These are phyloP conservation scores for Starmerella sirachaensis DNA, from an alignment of 805 yeast genomes.

Conservation along the genomic window DNA sequence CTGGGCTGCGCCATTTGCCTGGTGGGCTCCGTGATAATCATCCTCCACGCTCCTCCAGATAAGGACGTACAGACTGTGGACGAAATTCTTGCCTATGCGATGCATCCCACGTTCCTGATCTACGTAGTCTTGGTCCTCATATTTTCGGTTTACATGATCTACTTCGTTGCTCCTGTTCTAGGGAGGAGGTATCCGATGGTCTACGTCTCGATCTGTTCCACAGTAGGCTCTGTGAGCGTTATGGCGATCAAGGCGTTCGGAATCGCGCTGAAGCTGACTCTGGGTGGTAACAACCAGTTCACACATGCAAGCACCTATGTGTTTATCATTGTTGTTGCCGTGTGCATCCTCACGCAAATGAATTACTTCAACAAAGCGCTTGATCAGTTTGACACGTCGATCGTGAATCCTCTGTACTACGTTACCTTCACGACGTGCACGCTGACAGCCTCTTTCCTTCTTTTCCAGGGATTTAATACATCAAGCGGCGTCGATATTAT, in stretches of 20 bases:
- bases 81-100: slow-evolving; percentile 70
- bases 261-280: slow-evolving; percentile 73
- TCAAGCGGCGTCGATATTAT: slow-evolving; percentile 67
- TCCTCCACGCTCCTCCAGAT: slow-evolving; percentile 89
- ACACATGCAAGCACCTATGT: slow-evolving; percentile 73
- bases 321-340: slow-evolving; percentile 62
- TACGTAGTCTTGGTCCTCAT: slow-evolving; percentile 52
- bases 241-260: slow-evolving; percentile 92
- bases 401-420: slow-evolving; percentile 81
- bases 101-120: slow-evolving; percentile 56
- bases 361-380: slow-evolving; percentile 86
- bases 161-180: slow-evolving; percentile 66
- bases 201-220: slow-evolving; percentile 76
- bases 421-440: slow-evolving; percentile 88
- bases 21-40: slow-evolving; percentile 77
- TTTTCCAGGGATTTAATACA: slow-evolving; percentile 80
- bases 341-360: slow-evolving; percentile 84
- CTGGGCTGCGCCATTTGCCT: slow-evolving; percentile 89
- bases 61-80: slow-evolving; percentile 79
- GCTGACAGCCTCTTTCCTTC: slow-evolving; percentile 68
- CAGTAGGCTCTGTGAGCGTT: slow-evolving; percentile 82
- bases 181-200: slow-evolving; percentile 79
- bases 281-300: slow-evolving; percentile 78
- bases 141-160: slow-evolving; percentile 68
- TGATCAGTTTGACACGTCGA: slow-evolving; percentile 85